These are phyloP conservation scores for Orbilia brochopaga DNA, from an alignment of 2,329 filamentous ascomycete genomes.

Conservation along the genomic window DNA sequence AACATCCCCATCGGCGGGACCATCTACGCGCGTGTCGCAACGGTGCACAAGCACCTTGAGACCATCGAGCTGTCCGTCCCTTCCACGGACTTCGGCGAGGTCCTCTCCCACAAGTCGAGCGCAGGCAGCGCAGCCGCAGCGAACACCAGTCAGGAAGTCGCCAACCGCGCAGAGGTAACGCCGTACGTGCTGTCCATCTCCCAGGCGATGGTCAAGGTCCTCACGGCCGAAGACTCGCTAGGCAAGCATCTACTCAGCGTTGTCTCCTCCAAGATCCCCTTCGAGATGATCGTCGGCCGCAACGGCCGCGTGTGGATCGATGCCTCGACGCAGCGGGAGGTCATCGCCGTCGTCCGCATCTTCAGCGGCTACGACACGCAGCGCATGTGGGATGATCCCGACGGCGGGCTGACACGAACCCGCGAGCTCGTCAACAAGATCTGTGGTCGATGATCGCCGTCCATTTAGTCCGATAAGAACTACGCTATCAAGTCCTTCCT, in stretches of 20 bases:
- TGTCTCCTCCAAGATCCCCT: conserved; percentile 21
- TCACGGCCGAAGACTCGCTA: conserved; percentile 23
- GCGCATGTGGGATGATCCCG: conserved; percentile 38
- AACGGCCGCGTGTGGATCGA: conserved; percentile 48
- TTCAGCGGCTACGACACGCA: conserved; percentile 34
- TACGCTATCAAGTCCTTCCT: too few species aligned
- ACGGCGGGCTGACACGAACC: conserved; percentile 17
- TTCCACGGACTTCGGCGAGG: conserved; percentile 34
- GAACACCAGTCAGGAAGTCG: conserved; percentile 4
- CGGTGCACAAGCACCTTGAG: conserved; percentile 45
- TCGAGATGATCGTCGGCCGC: conserved; percentile 48
- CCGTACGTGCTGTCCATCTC: conserved; percentile 39
- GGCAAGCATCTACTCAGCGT: conserved; percentile 28
- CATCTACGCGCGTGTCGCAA: conserved; percentile 38
- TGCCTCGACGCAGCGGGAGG: conserved; percentile 28
- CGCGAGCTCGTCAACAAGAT: conserved; percentile 29
- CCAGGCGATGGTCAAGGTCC: conserved; percentile 37
- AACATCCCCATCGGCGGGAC: conserved; percentile 40
- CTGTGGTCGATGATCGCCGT: conserved; percentile 31
- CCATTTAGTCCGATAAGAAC: too few species aligned
- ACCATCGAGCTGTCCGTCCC: conserved; percentile 42
- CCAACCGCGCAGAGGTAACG: conserved; percentile 33
- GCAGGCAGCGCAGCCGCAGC: too few species aligned
- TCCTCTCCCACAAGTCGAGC: conserved; percentile 36
- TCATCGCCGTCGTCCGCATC: conserved; percentile 31